phyloP scores from a whole-genome alignment of 352 stramenopile genomes.

The Pseudoperonospora humuli region DNA sequence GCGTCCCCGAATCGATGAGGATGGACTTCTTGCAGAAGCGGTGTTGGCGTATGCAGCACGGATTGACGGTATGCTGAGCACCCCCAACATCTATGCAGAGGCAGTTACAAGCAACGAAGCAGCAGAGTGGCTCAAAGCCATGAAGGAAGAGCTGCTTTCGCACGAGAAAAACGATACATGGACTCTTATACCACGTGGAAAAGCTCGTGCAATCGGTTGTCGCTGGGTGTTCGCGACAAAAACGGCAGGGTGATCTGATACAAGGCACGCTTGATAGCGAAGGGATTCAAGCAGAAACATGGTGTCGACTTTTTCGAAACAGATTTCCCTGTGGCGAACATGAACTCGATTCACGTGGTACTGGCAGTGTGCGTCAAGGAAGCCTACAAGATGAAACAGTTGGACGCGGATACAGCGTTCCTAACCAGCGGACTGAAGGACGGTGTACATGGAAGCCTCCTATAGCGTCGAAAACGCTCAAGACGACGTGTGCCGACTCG shows the following conservation, averaged over 20 bases:
- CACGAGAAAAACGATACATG: neutral
- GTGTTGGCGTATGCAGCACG: neutral
- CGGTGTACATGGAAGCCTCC: conserved; percentile 7
- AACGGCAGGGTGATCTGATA: neutral
- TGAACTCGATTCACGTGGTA: conserved; percentile 6
- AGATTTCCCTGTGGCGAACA: conserved; percentile 9
- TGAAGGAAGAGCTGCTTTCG: neutral
- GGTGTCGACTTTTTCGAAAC: conserved; percentile 6
- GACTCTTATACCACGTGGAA: neutral
- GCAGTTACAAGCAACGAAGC: conserved; percentile 2
- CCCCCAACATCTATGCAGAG: conserved; percentile 3
- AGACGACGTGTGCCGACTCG: no score
- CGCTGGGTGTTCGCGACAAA: conserved; percentile 1
- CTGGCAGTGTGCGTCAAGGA: no score
- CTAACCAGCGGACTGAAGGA: no score
- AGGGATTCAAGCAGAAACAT: conserved; percentile 8
- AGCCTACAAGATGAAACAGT: no score
- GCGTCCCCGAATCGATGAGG: neutral
- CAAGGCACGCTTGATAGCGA: neutral
- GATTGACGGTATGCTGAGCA: neutral
- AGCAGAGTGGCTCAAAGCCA: neutral
- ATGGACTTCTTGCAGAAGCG: neutral
- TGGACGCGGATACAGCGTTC: no score
- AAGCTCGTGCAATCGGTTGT: neutral
- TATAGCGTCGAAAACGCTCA: neutral